Conservation (phyloP, 306 rosid genomes). For the Gleditsia sinensis region DNA sequence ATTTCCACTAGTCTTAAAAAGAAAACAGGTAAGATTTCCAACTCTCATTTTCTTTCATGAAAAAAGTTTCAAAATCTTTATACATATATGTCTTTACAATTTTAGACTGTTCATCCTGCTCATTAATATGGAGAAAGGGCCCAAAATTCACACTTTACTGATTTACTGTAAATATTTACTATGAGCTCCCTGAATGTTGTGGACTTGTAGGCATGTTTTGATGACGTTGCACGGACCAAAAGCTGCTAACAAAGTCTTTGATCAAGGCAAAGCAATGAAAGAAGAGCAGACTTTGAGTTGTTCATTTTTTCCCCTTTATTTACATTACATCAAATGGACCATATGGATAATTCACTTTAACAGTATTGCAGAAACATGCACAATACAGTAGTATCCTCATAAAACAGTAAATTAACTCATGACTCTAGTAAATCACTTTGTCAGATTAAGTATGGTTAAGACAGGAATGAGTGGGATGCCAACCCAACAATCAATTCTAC, state of each 20-base stretch:
- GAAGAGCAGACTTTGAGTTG: background rate
- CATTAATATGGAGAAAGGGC: background rate
- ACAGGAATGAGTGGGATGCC: too few relatives aligned
- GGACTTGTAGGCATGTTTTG: slow-evolving; percentile 3
- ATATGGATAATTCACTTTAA: background rate
- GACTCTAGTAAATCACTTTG: too few relatives aligned
- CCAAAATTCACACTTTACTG: background rate
- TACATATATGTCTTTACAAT: background rate
- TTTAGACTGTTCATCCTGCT: background rate
- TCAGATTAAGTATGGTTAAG: too few relatives aligned
- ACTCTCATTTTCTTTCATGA: background rate
- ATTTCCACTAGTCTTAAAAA: background rate
- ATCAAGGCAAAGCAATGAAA: slow-evolving; percentile 1
- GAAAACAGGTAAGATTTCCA: background rate
- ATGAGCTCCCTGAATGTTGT: slow-evolving; percentile 9
- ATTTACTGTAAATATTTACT: background rate
- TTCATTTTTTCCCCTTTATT: too few relatives aligned
- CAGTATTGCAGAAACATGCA: background rate
- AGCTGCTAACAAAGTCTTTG: background rate
- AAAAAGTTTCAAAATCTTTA: background rate
- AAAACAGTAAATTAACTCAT: background rate
- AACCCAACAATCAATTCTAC: too few relatives aligned
- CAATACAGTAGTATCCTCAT: background rate
- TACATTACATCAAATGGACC: slow-evolving; percentile 2
- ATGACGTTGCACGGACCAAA: background rate